phyloP scores from a whole-genome alignment of 345 rosid genomes.

The Nasturtium officinale region DNA sequence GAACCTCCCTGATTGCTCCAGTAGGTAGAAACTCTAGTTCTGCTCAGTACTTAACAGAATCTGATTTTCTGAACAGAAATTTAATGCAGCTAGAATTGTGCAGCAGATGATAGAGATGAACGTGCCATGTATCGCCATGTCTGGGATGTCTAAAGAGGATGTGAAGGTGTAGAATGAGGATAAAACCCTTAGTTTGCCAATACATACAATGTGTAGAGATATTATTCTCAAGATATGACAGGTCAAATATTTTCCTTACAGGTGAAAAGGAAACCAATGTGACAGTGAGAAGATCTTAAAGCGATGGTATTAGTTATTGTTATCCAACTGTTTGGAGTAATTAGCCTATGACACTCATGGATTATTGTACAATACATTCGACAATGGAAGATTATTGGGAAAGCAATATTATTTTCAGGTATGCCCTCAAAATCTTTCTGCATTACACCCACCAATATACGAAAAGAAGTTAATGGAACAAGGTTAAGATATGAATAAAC shows the following conservation, averaged over 20 bases:
- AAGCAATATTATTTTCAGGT: conserved; percentile 44
- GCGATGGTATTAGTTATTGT: conserved; percentile 18
- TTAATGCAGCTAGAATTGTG: conserved; percentile 49
- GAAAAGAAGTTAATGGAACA: conserved; percentile 36
- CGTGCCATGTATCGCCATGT: conserved; percentile 58
- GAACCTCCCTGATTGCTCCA: conserved; percentile 25
- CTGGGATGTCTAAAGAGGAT: conserved; percentile 69
- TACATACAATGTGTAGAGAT: background rate
- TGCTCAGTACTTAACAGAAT: background rate
- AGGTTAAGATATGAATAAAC: conserved; percentile 69
- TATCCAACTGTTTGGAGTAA: conserved; percentile 24
- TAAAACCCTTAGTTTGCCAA: conserved; percentile 44
- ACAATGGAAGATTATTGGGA: conserved; percentile 22
- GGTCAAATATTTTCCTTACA: conserved; percentile 6
- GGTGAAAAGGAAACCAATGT: conserved; percentile 14
- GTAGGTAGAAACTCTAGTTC: conserved; percentile 19
- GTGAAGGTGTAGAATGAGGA: conserved; percentile 71
- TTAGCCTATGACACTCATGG: conserved; percentile 27
- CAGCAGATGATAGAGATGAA: conserved; percentile 68
- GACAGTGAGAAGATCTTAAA: conserved; percentile 20
- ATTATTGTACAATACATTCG: conserved; percentile 41
- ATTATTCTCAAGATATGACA: conserved; percentile 15
- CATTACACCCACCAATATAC: conserved; percentile 41
- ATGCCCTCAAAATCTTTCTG: conserved; percentile 44
- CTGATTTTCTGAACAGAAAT: conserved; percentile 2